phyloP scores from a whole-genome alignment of 1,284 basidiomycete species.

The Mrakiaceae sp. region DNA sequence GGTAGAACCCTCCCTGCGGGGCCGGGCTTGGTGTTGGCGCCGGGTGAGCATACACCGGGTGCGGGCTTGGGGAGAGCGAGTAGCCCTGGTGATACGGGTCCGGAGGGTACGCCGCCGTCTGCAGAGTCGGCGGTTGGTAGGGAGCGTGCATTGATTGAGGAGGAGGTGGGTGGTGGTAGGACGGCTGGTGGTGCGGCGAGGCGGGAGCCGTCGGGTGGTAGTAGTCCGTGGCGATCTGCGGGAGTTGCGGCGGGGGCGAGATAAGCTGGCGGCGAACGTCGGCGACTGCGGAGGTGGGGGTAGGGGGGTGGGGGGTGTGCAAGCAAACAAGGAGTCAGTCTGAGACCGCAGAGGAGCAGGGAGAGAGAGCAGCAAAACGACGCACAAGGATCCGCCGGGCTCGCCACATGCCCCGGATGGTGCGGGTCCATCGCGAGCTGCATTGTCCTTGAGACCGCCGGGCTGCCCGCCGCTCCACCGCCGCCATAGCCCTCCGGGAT shows the following conservation, averaged over 20 bases:
- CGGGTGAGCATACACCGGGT: too few relatives aligned
- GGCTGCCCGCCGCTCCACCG: not conserved
- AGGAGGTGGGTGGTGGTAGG: too few relatives aligned
- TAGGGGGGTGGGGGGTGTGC: slow-evolving; percentile 57
- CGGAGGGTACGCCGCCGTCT: too few relatives aligned
- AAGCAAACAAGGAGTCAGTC: not conserved
- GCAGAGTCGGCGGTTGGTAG: too few relatives aligned
- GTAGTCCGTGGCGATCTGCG: not conserved
- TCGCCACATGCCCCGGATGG: too few relatives aligned
- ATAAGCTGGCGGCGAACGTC: slow-evolving; percentile 18
- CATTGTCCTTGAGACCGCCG: slow-evolving; percentile 9
- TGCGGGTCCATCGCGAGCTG: slow-evolving; percentile 3
- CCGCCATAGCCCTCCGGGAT: slow-evolving; percentile 12
- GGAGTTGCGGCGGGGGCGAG: slow-evolving; percentile 11
- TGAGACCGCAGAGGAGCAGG: not conserved
- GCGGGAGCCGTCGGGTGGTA: too few relatives aligned
- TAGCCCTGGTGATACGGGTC: too few relatives aligned
- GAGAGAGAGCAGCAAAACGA: not conserved
- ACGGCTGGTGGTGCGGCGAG: too few relatives aligned
- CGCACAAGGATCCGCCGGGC: not conserved
- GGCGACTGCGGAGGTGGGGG: slow-evolving; percentile 36
- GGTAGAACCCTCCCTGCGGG: too few relatives aligned
- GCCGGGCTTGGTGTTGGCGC: too few relatives aligned
- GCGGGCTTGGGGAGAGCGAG: too few relatives aligned
- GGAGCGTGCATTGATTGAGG: too few relatives aligned